A percentile compares a stretch with the other conserved stretches of the same genome.
Conservation (phyloP, 2,329 filamentous ascomycete species). For the Beauveria sp. region DNA sequence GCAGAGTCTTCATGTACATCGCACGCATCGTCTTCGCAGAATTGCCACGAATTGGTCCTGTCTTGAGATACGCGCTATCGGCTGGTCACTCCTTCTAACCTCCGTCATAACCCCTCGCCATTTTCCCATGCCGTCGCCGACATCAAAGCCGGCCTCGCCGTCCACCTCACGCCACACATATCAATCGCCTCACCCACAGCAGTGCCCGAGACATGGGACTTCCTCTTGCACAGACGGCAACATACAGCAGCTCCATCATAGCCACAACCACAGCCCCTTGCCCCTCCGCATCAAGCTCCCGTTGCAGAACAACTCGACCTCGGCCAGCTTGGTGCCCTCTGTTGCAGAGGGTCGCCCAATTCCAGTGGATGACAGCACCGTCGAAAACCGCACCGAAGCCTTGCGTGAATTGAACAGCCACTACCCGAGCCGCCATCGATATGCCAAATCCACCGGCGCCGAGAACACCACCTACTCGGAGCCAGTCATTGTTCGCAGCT, state of each 20-base stretch:
- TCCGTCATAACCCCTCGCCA: background rate
- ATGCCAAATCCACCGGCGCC: slow-evolving; percentile 48
- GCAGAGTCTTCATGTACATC: background rate
- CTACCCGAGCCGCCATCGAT: slow-evolving; percentile 49
- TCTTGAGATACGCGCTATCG: background rate
- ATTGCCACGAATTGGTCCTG: background rate
- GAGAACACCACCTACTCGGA: slow-evolving; percentile 54
- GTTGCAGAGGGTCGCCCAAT: slow-evolving; percentile 50
- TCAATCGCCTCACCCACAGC: background rate
- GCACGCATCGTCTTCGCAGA: background rate
- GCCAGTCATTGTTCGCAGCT: slow-evolving; percentile 59
- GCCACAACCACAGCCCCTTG: slow-evolving; percentile 22
- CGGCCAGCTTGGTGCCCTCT: slow-evolving; percentile 44
- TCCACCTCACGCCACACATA: background rate
- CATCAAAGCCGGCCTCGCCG: background rate
- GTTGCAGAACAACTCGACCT: slow-evolving; percentile 41
- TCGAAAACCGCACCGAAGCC: slow-evolving; percentile 50
- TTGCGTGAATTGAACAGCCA: slow-evolving; percentile 52
- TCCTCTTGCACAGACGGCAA: background rate
- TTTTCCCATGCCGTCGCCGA: background rate
- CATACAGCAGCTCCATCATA: background rate
- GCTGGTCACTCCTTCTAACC: background rate
- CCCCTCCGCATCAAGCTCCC: slow-evolving; percentile 41
- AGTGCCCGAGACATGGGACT: background rate
- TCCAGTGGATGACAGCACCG: slow-evolving; percentile 47